Percentiles rank a stretch among this genome's conserved stretches.
Conservation (phyloP, 305 asterid genomes). For the Coffea humblotiana region DNA sequence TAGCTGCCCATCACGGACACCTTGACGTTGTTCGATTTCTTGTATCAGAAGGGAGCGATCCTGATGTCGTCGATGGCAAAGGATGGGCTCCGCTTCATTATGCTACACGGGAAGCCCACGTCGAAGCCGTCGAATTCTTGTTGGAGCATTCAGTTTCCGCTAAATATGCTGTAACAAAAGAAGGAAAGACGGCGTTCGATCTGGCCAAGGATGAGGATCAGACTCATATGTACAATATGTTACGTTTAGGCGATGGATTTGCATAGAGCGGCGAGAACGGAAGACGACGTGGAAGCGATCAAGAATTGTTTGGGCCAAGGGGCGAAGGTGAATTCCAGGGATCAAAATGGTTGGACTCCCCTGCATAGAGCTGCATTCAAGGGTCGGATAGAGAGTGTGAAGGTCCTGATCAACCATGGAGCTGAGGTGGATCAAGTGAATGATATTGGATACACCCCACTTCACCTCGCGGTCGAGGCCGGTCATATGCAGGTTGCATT, state of each 20-base stretch:
- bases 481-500: conserved; percentile 61
- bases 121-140: conserved; percentile 35
- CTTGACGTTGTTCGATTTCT: conserved; percentile 52
- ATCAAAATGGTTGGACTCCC: conserved; percentile 79
- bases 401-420: conserved; percentile 51
- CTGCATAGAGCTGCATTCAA: conserved; percentile 76
- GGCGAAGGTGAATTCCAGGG: conserved; percentile 52
- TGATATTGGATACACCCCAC: conserved; percentile 56
- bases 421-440: conserved; percentile 60
- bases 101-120: conserved; percentile 47
- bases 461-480: conserved; percentile 61
- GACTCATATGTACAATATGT: conserved; percentile 35
- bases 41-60: conserved; percentile 43
- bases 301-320: conserved; percentile 54
- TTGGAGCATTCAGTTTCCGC: conserved; percentile 38
- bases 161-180: conserved; percentile 43
- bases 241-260: conserved; percentile 47
- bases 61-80: conserved; percentile 32
- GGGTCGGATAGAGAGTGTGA: conserved; percentile 60
- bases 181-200: conserved; percentile 55
- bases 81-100: conserved; percentile 63
- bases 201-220: conserved; percentile 54
- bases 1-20: conserved; percentile 51
- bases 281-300: conserved; percentile 43
- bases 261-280: conserved; percentile 51